phyloP scores from a whole-genome alignment of 2,329 filamentous ascomycete genomes.

The Aureobasidium sp. region DNA sequence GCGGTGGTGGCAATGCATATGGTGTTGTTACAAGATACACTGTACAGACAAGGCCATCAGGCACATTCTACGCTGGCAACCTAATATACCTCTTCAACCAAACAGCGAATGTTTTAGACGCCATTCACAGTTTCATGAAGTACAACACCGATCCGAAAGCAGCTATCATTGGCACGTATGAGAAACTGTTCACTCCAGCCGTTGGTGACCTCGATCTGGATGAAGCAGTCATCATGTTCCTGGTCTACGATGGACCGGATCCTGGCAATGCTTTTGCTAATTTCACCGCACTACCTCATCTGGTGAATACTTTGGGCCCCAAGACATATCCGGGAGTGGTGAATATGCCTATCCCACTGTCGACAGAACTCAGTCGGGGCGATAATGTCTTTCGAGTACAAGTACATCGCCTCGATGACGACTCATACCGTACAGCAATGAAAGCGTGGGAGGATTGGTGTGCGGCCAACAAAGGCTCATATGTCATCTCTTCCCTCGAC shows the following conservation, averaged over 20 bases:
- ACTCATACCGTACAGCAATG: slow-evolving; percentile 22
- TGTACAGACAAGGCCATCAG: not conserved
- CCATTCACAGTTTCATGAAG: slow-evolving; percentile 27
- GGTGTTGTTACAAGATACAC: slow-evolving; percentile 21
- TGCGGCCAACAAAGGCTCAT: slow-evolving; percentile 28
- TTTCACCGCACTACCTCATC: slow-evolving; percentile 28
- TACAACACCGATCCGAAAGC: slow-evolving; percentile 32
- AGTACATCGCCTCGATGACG: slow-evolving; percentile 24
- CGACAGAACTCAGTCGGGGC: slow-evolving; percentile 26
- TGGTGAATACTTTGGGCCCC: slow-evolving; percentile 25
- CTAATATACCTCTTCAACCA: slow-evolving; percentile 21
- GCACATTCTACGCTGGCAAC: slow-evolving; percentile 13
- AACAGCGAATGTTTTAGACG: slow-evolving; percentile 24
- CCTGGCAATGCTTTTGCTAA: slow-evolving; percentile 28
- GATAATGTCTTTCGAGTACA: slow-evolving; percentile 32
- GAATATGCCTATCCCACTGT: slow-evolving; percentile 29
- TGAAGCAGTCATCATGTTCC: slow-evolving; percentile 29
- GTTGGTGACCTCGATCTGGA: slow-evolving; percentile 27
- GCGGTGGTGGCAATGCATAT: slow-evolving; percentile 44
- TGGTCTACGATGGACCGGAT: slow-evolving; percentile 32
- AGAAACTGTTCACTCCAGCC: slow-evolving; percentile 27
- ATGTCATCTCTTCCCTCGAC: slow-evolving; percentile 23
- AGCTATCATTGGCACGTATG: slow-evolving; percentile 30
- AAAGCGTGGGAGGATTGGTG: slow-evolving; percentile 28
- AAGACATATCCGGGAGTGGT: slow-evolving; percentile 30